Evolutionary conservation across 2,329 filamentous ascomycete species (phyloP), one percentile per base, ranked within the genome.

Genomic region (Ophiostoma montium): DNA sequence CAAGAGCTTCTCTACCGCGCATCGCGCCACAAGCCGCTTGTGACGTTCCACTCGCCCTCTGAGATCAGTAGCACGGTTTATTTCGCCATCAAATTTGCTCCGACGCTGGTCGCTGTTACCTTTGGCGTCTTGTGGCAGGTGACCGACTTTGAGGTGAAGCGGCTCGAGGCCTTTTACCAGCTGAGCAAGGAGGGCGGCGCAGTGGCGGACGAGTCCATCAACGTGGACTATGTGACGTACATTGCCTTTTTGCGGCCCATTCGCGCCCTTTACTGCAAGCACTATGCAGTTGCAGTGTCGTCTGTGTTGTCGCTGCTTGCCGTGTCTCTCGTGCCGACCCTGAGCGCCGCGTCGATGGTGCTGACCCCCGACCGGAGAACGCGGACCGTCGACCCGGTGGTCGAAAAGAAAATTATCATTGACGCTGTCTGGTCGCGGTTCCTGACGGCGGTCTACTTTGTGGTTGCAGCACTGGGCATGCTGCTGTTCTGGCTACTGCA

Each of bases 141-240:
- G 12, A 76, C 74, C 35, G 78, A 82, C 60, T 78, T 80, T 52
- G 78, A 82, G 55, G 76, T 83, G 2, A 77, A 75, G 58, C 71
- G 80, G n/a, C 63, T 82, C 27, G 80, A 84, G 59, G 74, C 79
- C 0, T 83, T 76, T 56, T 80, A 81, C 55, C 79, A 83, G 59
- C 66, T 84, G 46, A 81, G 78, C 3, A 76, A 70, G 53, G 66
- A 70, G 3, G 70, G 69, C 3, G 80, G 80, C 13, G 77, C 80
- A 1, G 63, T 79, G 18, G 80, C 79, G 0, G 74, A 73, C 35
- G 74, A 78, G 58, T 84, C 79, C 0, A 74, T 87, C 58, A 86
- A 86, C 54, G 80, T 84, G 53, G 80, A 86, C 61, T 87, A 87
- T 52, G 71, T 84, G 41, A 85, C 82, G 5, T 73, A 77, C 56